Conservation (phyloP, 129 eudicot genomes). For the Heracleum sosnowskyi region DNA sequence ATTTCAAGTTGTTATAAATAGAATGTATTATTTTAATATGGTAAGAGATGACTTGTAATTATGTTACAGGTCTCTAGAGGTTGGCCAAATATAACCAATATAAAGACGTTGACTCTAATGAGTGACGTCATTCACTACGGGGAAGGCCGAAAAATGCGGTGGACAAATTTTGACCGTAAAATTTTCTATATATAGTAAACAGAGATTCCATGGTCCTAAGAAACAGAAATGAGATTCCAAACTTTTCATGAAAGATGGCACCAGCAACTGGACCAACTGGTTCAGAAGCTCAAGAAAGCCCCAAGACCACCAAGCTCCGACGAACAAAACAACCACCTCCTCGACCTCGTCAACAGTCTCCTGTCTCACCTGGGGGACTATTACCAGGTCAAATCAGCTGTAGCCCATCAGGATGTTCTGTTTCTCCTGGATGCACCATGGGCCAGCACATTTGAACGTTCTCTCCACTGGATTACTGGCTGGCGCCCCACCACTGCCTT, state of each 20-base stretch:
- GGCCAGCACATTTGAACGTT: conserved; percentile 59
- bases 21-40: too few species aligned
- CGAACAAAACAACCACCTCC: conserved; percentile 28
- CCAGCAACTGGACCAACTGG: conserved; percentile 51
- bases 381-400: conserved; percentile 50
- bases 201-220: neutral
- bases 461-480: conserved; percentile 75
- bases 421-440: conserved; percentile 49
- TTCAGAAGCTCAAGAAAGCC: conserved; percentile 34
- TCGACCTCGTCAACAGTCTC: conserved; percentile 35
- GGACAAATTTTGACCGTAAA: too few species aligned
- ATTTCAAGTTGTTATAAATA: too few species aligned
- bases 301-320: conserved; percentile 36
- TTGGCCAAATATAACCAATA: too few species aligned
- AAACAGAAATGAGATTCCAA: conserved; percentile 37
- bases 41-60: too few species aligned
- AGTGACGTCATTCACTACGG: too few species aligned
- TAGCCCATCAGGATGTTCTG: conserved; percentile 45
- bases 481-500: conserved; percentile 91
- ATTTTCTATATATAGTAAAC: neutral
- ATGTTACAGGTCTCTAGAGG: too few species aligned
- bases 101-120: too few species aligned
- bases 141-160: too few species aligned
- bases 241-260: conserved; percentile 55
- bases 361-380: conserved; percentile 56